These are phyloP conservation scores for Ustulina deusta DNA, from an alignment of 2,329 filamentous ascomycete genomes.

Conservation along the genomic window DNA sequence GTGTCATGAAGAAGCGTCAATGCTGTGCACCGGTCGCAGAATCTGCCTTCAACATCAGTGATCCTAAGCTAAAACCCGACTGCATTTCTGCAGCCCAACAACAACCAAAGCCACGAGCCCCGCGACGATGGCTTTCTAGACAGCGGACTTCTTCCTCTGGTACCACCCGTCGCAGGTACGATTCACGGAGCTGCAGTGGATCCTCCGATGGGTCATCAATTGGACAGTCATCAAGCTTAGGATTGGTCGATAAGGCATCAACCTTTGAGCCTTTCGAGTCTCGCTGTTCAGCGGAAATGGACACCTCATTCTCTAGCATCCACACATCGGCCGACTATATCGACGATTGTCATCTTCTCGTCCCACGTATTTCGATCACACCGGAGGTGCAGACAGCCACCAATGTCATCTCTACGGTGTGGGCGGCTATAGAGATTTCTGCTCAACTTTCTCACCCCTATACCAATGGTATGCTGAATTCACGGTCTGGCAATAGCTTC, in stretches of 20 bases:
- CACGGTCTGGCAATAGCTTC: conserved; percentile 8
- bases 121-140: conserved; percentile 46
- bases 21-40: conserved; percentile 18
- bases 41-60: neutral
- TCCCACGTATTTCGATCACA: conserved; percentile 59
- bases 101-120: conserved; percentile 40
- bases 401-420: conserved; percentile 54
- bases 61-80: conserved; percentile 5
- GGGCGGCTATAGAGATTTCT: conserved; percentile 63
- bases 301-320: conserved; percentile 46
- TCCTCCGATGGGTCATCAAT: conserved; percentile 41
- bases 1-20: conserved; percentile 46
- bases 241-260: conserved; percentile 28
- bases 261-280: conserved; percentile 31
- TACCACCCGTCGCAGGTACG: conserved; percentile 39
- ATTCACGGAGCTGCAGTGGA: conserved; percentile 33
- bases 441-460: conserved; percentile 53
- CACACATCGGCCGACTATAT: conserved; percentile 44
- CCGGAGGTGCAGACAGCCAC: conserved; percentile 56
- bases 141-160: conserved; percentile 44
- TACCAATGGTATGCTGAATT: conserved; percentile 14
- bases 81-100: conserved; percentile 28
- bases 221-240: conserved; percentile 27
- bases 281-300: conserved; percentile 23
- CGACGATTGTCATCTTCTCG: conserved; percentile 52